phyloP scores from a whole-genome alignment of 306 rosid species.

The Castanopsis chinensis region DNA sequence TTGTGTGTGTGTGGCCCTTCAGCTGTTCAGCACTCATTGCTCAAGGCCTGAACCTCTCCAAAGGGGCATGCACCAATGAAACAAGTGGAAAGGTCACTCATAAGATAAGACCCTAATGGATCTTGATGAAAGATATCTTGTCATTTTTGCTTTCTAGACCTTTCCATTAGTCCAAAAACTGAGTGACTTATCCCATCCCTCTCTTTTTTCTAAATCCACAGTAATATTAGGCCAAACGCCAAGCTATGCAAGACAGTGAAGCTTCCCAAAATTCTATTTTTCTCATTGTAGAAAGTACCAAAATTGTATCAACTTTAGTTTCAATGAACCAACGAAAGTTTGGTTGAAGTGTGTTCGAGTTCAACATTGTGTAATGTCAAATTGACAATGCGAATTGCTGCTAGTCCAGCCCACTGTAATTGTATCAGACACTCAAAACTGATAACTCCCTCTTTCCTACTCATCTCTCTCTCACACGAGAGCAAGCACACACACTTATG shows the following conservation, averaged over 20 bases:
- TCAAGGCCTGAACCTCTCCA: not conserved
- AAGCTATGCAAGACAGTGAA: too few species aligned
- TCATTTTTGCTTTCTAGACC: not conserved
- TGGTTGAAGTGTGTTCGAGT: not conserved
- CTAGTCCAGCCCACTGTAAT: not conserved
- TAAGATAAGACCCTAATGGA: not conserved
- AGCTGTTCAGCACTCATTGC: not conserved
- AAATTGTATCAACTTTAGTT: not conserved
- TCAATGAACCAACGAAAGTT: not conserved
- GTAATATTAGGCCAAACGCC: too few species aligned
- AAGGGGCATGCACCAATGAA: not conserved
- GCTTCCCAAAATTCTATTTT: not conserved
- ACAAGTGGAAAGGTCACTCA: not conserved
- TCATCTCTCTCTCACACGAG: too few species aligned
- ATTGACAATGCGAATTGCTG: not conserved
- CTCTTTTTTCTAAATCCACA: too few species aligned
- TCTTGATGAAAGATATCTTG: not conserved
- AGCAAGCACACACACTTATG: too few species aligned
- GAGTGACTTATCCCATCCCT: too few species aligned
- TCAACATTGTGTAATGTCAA: not conserved
- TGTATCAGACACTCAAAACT: too few species aligned
- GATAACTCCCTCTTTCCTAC: too few species aligned
- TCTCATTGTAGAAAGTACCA: not conserved
- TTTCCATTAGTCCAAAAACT: too few species aligned
- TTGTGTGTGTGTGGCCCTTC: not conserved